Evolutionary conservation across 1,284 basidiomycete genomes (phyloP), one percentile per base, ranked within the genome.

Genomic region (Austroboletus niveus): DNA sequence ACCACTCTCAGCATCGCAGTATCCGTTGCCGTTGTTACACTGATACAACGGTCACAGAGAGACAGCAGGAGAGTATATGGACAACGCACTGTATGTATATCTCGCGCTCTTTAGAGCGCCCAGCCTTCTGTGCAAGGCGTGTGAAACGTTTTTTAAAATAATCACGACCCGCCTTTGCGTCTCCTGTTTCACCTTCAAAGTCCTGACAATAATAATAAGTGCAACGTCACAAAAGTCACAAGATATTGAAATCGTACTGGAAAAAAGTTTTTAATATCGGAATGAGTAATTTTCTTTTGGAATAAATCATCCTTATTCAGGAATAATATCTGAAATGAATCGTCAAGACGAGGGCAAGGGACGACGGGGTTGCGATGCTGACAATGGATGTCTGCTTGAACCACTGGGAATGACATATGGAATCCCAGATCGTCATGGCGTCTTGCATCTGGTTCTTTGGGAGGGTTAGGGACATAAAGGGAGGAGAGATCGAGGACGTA

Each of bases 381-480:
- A 92, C 91, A 60, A 96, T 93, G 5, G 92, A 93, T 1, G 94
- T 94, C 58, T 87, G 81, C 67, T 87, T 84, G 73, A 98, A 97
- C 93, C 94, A 93, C 61, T 92, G 89, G 22, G 89, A 92, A 66
- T 92, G 89, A 72, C 89, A 91, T 75, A 94, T 92, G 41, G 92
- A 94, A 65, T 95, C 93, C 84, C 93, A 97, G 44, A 97, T 92
- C 45, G 92, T 92, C 80, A 97, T 86, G 1, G 94, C 91, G 63
- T 96, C 94, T 73, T 94, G 89, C 93, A 97, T 96, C 86, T 90
- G 92, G 70, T 92, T 94, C 89, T 92, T 60, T 11, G 54, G 30
- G n/a, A 24, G 22, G 22, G 22, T 24, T 24, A 24, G 40, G 8
- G 24, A 43, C n/a, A 35, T 50, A 35, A 53, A 42, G 47, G 20